Conservation (phyloP, 2,329 filamentous ascomycete species). For the Graphiopsis chlorocephala region DNA sequence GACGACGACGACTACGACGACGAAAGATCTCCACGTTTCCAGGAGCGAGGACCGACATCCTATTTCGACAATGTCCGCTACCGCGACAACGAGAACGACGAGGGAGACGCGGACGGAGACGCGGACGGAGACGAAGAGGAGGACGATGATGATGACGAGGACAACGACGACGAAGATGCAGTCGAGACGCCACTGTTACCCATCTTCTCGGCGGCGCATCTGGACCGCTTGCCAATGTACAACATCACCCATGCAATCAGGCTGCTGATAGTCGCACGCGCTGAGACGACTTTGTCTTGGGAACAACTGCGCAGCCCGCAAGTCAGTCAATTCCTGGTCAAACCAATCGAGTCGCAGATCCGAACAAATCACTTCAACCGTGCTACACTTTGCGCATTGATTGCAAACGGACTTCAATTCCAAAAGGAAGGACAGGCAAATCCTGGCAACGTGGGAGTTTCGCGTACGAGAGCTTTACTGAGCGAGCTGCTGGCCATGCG, state of each 20-base stretch:
- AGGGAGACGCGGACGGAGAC: conserved; percentile 31
- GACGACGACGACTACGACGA: conserved; percentile 18
- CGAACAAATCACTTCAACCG: conserved; percentile 77
- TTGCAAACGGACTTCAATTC: conserved; percentile 94
- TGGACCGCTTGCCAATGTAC: conserved; percentile 85
- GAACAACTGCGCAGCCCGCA: conserved; percentile 94
- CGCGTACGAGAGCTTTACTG: conserved; percentile 78
- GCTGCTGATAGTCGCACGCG: conserved; percentile 76
- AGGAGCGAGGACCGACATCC: conserved; percentile 7
- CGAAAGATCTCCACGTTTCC: conserved; percentile 5
- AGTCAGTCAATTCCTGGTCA: conserved; percentile 90
- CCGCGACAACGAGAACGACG: conserved; percentile 6
- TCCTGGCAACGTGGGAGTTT: conserved; percentile 79
- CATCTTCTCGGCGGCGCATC: conserved; percentile 74
- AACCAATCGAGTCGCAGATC: conserved; percentile 91
- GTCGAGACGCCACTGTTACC: conserved; percentile 61
- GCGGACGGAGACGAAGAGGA: conserved; percentile 36
- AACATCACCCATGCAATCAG: conserved; percentile 87
- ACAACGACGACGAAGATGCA: conserved; percentile 44
- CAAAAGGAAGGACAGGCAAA: conserved; percentile 79
- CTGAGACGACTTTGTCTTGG: conserved; percentile 90
- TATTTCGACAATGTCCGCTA: conserved; percentile 21
- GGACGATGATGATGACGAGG: conserved; percentile 41
- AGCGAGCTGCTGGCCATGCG: conserved; percentile 90
- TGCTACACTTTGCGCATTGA: conserved; percentile 82